A percentile compares a stretch with the other conserved stretches of the same genome.
phyloP scores from a whole-genome alignment of 768 basidiomycete species.

The Boletus coccyginus region DNA sequence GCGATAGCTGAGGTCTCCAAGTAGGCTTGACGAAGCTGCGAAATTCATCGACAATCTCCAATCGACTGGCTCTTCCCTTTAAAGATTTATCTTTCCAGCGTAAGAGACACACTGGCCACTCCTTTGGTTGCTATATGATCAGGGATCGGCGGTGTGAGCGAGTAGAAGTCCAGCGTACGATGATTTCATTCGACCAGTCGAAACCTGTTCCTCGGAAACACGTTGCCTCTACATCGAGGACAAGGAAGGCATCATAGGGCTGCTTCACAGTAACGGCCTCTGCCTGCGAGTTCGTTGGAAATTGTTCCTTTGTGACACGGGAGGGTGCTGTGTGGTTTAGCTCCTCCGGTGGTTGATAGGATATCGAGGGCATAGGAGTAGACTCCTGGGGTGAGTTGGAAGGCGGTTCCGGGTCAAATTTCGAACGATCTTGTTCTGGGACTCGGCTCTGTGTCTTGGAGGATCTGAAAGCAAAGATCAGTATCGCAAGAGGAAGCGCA shows the following conservation, averaged over 20 bases:
- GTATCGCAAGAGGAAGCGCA: constrained; percentile 3
- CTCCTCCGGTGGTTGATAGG: constrained; percentile 9
- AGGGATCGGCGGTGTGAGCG: constrained; percentile 4
- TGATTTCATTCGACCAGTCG: constrained; percentile 93
- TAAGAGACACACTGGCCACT: constrained; percentile 90
- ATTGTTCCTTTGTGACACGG: constrained; percentile 1
- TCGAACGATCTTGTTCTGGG: background rate
- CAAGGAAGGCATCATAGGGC: constrained; percentile 75
- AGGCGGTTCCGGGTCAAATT: background rate
- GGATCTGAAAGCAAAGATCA: constrained; percentile 6
- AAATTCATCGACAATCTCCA: constrained; percentile 80
- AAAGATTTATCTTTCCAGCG: constrained; percentile 68
- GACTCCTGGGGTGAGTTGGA: background rate
- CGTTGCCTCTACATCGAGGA: constrained; percentile 89
- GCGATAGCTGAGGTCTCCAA: constrained; percentile 77
- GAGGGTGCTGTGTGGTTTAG: background rate
- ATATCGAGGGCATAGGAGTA: constrained; percentile 18
- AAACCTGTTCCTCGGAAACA: constrained; percentile 65
- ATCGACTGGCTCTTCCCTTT: constrained; percentile 48
- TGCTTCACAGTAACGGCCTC: constrained; percentile 34
- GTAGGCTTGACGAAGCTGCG: constrained; percentile 84
- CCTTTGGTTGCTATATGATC: constrained; percentile 44
- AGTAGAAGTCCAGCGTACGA: constrained; percentile 50
- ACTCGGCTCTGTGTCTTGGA: background rate
- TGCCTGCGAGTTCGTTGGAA: constrained; percentile 1